Percentiles rank a stretch among this genome's conserved stretches.
These are phyloP conservation scores for Sequoiadendron giganteum DNA, from an alignment of 75 land plant species.

Conservation along the genomic window DNA sequence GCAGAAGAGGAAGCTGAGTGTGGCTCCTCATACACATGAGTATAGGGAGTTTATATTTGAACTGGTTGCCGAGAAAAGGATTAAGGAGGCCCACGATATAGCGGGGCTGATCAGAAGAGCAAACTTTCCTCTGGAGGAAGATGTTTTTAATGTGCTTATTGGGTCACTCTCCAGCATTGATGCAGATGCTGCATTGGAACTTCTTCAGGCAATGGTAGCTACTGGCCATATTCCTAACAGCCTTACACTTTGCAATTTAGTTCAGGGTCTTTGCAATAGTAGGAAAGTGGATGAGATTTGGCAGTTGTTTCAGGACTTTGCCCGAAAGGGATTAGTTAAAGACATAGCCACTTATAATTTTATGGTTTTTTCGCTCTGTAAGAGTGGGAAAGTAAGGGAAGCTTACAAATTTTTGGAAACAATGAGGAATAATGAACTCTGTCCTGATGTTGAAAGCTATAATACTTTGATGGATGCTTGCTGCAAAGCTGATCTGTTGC, in stretches of 20 bases:
- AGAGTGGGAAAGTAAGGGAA: constrained; percentile 49
- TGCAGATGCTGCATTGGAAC: constrained; percentile 30
- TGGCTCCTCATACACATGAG: constrained; percentile 55
- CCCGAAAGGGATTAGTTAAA: constrained; percentile 21
- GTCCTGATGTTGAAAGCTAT: constrained; percentile 45
- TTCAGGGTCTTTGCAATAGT: constrained; percentile 43
- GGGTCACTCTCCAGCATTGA: constrained; percentile 43
- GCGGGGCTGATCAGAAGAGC: constrained; percentile 48
- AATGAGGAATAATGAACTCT: constrained; percentile 53
- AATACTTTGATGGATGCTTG: constrained; percentile 62
- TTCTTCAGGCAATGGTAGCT: constrained; percentile 47
- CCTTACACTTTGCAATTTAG: constrained; percentile 27
- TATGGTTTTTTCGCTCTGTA: constrained; percentile 46
- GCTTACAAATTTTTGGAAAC: constrained; percentile 53
- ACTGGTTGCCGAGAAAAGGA: constrained; percentile 37
- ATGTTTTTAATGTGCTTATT: constrained; percentile 51
- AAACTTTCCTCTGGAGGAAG: constrained; percentile 51
- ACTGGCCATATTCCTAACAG: constrained; percentile 38
- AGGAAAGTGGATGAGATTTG: constrained; percentile 46
- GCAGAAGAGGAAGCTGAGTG: constrained; percentile 67
- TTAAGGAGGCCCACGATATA: constrained; percentile 50
- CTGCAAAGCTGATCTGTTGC: constrained; percentile 57
- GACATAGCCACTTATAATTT: constrained; percentile 38
- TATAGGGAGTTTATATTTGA: constrained; percentile 44
- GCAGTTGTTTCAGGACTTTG: constrained; percentile 28